phyloP scores from a whole-genome alignment of 2,329 filamentous ascomycete genomes.

The Mycosphaerella sp. region DNA sequence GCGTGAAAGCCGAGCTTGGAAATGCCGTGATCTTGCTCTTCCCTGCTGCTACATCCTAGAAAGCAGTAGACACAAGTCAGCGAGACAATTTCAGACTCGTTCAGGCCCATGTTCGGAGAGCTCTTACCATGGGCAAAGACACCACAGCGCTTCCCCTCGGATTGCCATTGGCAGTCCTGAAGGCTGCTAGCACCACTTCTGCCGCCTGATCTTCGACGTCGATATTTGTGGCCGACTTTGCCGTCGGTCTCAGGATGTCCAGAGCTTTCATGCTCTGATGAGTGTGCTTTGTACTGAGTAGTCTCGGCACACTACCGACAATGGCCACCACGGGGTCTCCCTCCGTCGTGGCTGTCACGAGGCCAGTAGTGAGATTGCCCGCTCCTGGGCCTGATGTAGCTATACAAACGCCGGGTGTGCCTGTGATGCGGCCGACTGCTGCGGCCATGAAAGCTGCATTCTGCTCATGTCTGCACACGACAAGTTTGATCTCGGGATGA shows the following conservation, averaged over 20 bases:
- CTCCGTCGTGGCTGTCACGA: constrained; percentile 42
- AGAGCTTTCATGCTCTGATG: constrained; percentile 44
- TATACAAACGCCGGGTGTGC: constrained; percentile 42
- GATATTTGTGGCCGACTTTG: constrained; percentile 40
- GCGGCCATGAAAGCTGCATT: constrained; percentile 48
- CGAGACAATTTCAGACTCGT: not conserved
- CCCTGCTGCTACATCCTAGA: constrained; percentile 18
- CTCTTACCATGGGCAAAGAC: constrained; percentile 40
- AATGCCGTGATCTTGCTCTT: constrained; percentile 39
- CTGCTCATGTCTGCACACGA: constrained; percentile 46
- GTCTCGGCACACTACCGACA: constrained; percentile 42
- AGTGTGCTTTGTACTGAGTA: constrained; percentile 42
- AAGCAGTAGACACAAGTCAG: not conserved
- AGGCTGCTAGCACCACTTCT: constrained; percentile 44
- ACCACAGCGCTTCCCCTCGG: constrained; percentile 43
- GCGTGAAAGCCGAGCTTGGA: constrained; percentile 35
- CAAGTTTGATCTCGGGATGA: constrained; percentile 43
- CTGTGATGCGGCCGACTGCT: constrained; percentile 43
- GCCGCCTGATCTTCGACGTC: constrained; percentile 45
- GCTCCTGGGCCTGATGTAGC: constrained; percentile 46
- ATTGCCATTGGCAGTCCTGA: constrained; percentile 38
- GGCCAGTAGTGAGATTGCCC: constrained; percentile 43
- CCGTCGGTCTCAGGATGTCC: constrained; percentile 41
- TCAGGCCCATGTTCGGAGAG: constrained; percentile 29
- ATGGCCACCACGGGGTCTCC: constrained; percentile 44